phyloP scores from a whole-genome alignment of 2,329 filamentous ascomycete genomes.

The Colletotrichum sp. region DNA sequence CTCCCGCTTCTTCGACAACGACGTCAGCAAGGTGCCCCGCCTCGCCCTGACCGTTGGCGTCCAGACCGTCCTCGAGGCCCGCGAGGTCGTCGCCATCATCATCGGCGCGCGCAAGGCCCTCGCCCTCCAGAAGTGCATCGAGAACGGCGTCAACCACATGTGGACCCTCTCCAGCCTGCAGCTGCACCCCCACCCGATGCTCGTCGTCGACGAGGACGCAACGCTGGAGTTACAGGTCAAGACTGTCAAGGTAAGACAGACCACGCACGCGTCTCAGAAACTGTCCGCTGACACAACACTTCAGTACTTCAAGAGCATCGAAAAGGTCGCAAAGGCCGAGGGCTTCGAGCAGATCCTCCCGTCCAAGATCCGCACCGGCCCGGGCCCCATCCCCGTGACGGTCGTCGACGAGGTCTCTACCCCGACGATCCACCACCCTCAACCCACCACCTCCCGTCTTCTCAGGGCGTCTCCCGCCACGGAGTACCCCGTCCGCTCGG shows the following conservation, averaged over 20 bases:
- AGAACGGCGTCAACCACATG: slow-evolving; percentile 87
- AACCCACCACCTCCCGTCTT: slow-evolving; percentile 61
- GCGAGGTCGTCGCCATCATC: slow-evolving; percentile 84
- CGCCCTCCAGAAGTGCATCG: slow-evolving; percentile 80
- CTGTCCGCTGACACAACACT: not conserved
- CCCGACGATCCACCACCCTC: slow-evolving; percentile 55
- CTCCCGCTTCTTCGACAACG: slow-evolving; percentile 81
- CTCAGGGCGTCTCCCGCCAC: slow-evolving; percentile 59
- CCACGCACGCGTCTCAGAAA: no score
- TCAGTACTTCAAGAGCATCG: slow-evolving; percentile 75
- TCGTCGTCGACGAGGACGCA: slow-evolving; percentile 83
- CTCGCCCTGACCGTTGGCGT: slow-evolving; percentile 88
- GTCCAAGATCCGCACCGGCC: slow-evolving; percentile 59
- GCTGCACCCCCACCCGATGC: slow-evolving; percentile 80
- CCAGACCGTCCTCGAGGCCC: slow-evolving; percentile 80
- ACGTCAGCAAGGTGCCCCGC: slow-evolving; percentile 75
- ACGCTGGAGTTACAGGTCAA: slow-evolving; percentile 76
- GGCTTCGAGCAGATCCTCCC: slow-evolving; percentile 64
- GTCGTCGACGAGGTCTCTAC: slow-evolving; percentile 48
- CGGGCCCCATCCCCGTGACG: slow-evolving; percentile 42
- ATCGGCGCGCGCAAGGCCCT: slow-evolving; percentile 81
- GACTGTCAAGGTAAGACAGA: slow-evolving; percentile 63
- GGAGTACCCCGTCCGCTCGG: slow-evolving; percentile 59
- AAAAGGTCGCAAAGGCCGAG: slow-evolving; percentile 63
- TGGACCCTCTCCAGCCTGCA: slow-evolving; percentile 86